These are phyloP conservation scores for Alternaria longipes DNA, from an alignment of 2,329 filamentous ascomycete species.

Conservation along the genomic window DNA sequence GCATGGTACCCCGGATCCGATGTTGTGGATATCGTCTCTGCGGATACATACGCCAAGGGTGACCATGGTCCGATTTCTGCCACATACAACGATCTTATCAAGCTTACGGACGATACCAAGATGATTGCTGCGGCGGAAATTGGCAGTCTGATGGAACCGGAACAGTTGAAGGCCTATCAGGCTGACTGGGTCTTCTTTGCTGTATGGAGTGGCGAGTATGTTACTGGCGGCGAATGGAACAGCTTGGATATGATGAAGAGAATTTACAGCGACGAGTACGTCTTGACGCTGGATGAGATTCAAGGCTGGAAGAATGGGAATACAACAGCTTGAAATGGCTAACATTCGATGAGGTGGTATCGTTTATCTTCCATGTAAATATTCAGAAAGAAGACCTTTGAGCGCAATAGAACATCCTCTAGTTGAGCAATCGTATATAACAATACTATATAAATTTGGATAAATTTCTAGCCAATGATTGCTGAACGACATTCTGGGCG, in stretches of 20 bases:
- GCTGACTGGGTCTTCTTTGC: slow-evolving; percentile 61
- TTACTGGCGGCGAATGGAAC: slow-evolving; percentile 56
- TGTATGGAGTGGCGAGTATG: slow-evolving; percentile 58
- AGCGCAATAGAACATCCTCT: background rate
- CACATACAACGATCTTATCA: slow-evolving; percentile 57
- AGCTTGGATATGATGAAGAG: slow-evolving; percentile 52
- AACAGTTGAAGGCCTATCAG: slow-evolving; percentile 55
- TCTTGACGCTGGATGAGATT: slow-evolving; percentile 42
- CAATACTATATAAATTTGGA: too few species aligned
- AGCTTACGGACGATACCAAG: slow-evolving; percentile 58
- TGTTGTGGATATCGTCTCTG: slow-evolving; percentile 58
- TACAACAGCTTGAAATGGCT: background rate
- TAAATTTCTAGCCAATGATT: too few species aligned
- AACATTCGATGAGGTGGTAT: background rate
- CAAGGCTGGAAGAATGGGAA: slow-evolving; percentile 29
- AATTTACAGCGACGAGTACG: slow-evolving; percentile 43
- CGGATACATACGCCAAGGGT: slow-evolving; percentile 58
- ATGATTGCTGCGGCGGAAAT: slow-evolving; percentile 60
- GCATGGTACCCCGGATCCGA: slow-evolving; percentile 61
- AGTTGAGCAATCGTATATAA: too few species aligned
- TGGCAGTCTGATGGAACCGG: slow-evolving; percentile 57
- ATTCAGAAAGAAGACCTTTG: background rate
- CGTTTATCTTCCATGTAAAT: background rate
- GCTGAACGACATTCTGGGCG: too few species aligned
- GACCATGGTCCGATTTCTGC: slow-evolving; percentile 57